These are phyloP conservation scores for Heritiera littoralis DNA, from an alignment of 345 rosid genomes.

Conservation along the genomic window DNA sequence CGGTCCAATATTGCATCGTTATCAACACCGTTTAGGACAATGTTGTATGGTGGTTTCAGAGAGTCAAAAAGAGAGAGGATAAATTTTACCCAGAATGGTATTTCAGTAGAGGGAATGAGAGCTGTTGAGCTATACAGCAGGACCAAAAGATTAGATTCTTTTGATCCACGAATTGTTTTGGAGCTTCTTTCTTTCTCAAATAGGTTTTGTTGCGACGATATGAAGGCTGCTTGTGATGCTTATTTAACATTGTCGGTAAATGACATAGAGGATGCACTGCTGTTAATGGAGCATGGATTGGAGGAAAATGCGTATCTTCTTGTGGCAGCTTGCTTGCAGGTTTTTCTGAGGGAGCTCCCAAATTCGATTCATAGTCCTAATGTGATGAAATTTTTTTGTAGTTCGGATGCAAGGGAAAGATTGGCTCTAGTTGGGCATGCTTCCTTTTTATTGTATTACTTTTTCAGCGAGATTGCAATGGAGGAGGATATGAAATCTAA, in stretches of 20 bases:
- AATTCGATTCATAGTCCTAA: conserved; percentile 61
- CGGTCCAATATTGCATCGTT: conserved; percentile 69
- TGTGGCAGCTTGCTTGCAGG: conserved; percentile 89
- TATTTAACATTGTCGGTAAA: conserved; percentile 64
- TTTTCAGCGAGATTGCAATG: conserved; percentile 77
- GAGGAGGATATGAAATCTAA: conserved; percentile 88
- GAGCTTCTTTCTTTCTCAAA: conserved; percentile 83
- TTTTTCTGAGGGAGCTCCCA: conserved; percentile 76
- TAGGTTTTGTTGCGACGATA: conserved; percentile 77
- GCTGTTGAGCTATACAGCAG: conserved; percentile 74
- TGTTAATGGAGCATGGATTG: conserved; percentile 77
- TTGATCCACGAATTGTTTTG: conserved; percentile 53
- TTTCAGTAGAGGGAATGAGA: conserved; percentile 69
- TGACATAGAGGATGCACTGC: conserved; percentile 57
- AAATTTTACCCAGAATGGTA: conserved; percentile 64
- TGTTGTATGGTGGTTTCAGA: conserved; percentile 74
- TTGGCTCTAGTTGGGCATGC: conserved; percentile 71
- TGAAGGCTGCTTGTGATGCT: conserved; percentile 79
- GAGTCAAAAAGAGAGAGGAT: conserved; percentile 73
- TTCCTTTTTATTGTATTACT: conserved; percentile 70
- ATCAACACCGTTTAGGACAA: conserved; percentile 68
- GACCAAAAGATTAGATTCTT: conserved; percentile 51
- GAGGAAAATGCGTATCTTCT: conserved; percentile 74
- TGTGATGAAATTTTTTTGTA: conserved; percentile 66
- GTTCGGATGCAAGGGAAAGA: conserved; percentile 61